Evolutionary conservation across 1,284 basidiomycete species (phyloP), one percentile per base, ranked within the genome.

Genomic region (Ceratobasidium sp.): DNA sequence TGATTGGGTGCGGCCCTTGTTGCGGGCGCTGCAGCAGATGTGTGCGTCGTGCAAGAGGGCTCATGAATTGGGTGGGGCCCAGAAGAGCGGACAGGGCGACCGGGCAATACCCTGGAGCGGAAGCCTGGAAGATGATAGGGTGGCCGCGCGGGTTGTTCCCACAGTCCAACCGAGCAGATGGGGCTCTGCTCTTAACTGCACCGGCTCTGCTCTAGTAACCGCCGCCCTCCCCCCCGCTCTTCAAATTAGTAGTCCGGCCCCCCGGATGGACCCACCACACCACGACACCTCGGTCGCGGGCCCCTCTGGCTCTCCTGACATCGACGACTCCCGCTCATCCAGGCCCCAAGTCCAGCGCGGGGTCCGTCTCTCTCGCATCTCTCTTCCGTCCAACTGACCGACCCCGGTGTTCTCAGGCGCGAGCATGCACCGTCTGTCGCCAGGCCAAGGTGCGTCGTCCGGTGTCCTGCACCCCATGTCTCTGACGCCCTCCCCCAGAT

Each of bases 361-460:
- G 39, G 67, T 59, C 9, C 14, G 67, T 58, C 39, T n/a, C n/a
- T n/a, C n/a, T n/a, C n/a, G n/a, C n/a, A n/a, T n/a, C n/a, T n/a
- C n/a, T n/a, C n/a, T 14, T 36, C 9, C 18, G 16, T 36, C 41
- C 16, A 10, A n/a, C 23, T 39, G n/a, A 45, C 18, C 26, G 32
- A 28, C 10, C 30, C 52, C 65, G 57, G 43, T 57, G 39, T 57
- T 58, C 53, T 45, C 65, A 70, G 67, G 67, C 67, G 55, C 67
- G 92, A 62, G 91, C 91, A 28, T 93, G 91, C 79, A 92, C 89
- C 50, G 90, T 92, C 77, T 93, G 92, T 80, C 87, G 92, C 58
- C 85, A 87, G 65, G 92, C 92, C 77, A 93, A 93, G 86, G 92
- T 89, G 78, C 48, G 78, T 76, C 72, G 72, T 73, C 73, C 75